Evolutionary conservation across 441 rosid genomes (phyloP).

Genomic region (Pelargonium citronellum): DNA sequence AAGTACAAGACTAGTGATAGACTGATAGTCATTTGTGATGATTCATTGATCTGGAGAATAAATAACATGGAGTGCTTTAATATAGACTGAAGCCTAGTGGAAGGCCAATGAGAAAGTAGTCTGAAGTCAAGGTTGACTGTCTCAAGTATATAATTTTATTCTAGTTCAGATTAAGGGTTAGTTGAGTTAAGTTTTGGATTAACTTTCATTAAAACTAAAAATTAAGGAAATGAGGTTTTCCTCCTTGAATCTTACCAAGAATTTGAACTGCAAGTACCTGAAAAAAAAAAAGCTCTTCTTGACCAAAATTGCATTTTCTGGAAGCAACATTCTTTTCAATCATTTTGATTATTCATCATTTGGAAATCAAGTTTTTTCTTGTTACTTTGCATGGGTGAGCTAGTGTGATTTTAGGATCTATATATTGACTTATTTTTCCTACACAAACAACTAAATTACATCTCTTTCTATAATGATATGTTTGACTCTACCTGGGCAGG

Average conservation of each 20-base stretch:
- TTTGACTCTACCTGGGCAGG: slow-evolving; percentile 43
- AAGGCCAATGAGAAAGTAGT: slow-evolving; percentile 1
- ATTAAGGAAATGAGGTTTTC: too few species aligned
- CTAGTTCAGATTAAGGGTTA: neutral
- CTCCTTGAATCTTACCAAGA: neutral
- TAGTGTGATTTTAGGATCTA: neutral
- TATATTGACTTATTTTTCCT: neutral
- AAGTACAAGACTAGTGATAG: neutral
- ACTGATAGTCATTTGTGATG: neutral
- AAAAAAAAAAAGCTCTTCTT: neutral
- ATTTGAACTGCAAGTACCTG: neutral
- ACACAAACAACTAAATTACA: neutral
- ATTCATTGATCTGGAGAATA: neutral
- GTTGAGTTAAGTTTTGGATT: slow-evolving; percentile 1
- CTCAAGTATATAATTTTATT: neutral
- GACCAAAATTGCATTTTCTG: neutral
- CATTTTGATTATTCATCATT: neutral
- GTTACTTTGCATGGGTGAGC: neutral
- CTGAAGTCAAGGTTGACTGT: neutral
- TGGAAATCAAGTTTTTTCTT: neutral
- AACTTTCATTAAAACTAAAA: neutral
- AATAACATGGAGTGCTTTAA: slow-evolving; percentile 1
- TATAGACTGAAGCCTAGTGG: neutral
- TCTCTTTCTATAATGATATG: slow-evolving; percentile 4
- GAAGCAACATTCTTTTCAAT: neutral